A percentile compares a stretch with the other conserved stretches of the same genome.
Evolutionary conservation across 2,329 filamentous ascomycete species (phyloP).

Genomic region (Ceratocystis cacaofunesta): DNA sequence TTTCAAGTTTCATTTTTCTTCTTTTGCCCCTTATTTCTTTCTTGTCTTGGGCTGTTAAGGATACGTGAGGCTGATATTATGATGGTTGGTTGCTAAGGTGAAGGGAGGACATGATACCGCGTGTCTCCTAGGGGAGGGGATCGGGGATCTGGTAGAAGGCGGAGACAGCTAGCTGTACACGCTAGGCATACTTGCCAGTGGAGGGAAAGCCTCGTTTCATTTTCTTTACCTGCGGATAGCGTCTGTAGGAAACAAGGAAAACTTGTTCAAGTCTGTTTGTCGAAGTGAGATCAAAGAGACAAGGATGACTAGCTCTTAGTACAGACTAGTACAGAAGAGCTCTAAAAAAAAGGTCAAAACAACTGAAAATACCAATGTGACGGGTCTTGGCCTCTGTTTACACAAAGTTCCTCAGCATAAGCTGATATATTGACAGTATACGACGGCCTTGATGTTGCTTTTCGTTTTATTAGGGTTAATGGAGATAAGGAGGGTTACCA

Average conservation of each 20-base stretch:
- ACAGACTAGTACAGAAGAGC: not conserved
- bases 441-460: no score
- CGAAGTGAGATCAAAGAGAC: not conserved
- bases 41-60: not conserved
- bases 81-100: not conserved
- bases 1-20: not conserved
- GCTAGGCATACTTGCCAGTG: not conserved
- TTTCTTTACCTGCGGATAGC: no score
- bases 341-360: not conserved
- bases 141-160: not conserved
- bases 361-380: not conserved
- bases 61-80: not conserved
- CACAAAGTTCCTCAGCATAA: no score
- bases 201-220: not conserved
- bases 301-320: not conserved
- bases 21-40: not conserved
- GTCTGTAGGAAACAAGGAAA: not conserved
- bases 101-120: not conserved
- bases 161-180: not conserved
- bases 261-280: conserved; percentile 2
- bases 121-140: not conserved
- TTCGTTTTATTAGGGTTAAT: not conserved
- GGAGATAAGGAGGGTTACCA: not conserved
- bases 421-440: no score
- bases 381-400: no score